These are phyloP conservation scores for Exophiala xenobiotica DNA, from an alignment of 2,329 filamentous ascomycete genomes.

Conservation along the genomic window DNA sequence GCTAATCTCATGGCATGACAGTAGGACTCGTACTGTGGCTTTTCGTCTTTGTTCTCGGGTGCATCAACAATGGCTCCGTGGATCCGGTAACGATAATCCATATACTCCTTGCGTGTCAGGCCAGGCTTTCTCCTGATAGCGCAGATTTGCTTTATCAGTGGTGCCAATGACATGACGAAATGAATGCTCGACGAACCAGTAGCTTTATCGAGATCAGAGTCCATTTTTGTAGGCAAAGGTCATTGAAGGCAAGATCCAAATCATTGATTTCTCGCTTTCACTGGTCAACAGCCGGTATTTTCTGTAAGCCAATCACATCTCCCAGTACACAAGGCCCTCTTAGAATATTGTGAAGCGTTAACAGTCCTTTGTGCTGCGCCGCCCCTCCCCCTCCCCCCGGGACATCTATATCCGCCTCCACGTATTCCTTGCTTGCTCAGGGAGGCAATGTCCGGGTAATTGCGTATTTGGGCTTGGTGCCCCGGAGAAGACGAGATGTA, in stretches of 20 bases:
- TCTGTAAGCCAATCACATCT: too few species aligned
- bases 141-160: background rate
- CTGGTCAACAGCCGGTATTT: too few species aligned
- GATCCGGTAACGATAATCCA: background rate
- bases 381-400: too few species aligned
- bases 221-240: background rate
- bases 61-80: slow-evolving; percentile 1
- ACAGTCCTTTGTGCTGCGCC: too few species aligned
- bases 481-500: too few species aligned
- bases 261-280: too few species aligned
- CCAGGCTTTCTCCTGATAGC: background rate
- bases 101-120: slow-evolving; percentile 4
- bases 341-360: too few species aligned
- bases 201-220: background rate
- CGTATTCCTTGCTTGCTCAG: too few species aligned
- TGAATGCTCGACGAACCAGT: background rate
- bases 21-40: background rate
- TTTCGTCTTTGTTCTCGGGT: slow-evolving; percentile 3
- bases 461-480: too few species aligned
- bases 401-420: too few species aligned
- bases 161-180: slow-evolving; percentile 2
- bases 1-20: background rate
- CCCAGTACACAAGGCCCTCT: too few species aligned
- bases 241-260: background rate
- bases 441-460: too few species aligned